These are phyloP conservation scores for Blastobotrys serpentis DNA, from an alignment of 1,139 yeast species.

Conservation along the genomic window DNA sequence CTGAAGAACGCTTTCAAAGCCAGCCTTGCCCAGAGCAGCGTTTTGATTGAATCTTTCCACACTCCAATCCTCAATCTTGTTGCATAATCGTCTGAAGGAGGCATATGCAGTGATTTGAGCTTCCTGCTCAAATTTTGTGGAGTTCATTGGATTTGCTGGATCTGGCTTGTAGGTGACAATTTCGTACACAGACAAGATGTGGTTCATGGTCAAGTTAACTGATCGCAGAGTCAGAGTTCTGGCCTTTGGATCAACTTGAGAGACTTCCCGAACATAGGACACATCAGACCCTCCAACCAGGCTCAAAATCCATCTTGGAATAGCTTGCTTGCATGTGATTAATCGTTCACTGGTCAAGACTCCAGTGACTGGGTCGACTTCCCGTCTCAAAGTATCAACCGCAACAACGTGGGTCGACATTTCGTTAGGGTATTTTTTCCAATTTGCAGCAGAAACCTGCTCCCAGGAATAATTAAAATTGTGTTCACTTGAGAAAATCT, in stretches of 20 bases:
- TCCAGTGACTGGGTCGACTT: slow-evolving; percentile 54
- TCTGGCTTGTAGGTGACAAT: slow-evolving; percentile 79
- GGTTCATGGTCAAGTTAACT: slow-evolving; percentile 81
- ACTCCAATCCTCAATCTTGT: slow-evolving; percentile 88
- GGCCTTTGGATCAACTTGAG: slow-evolving; percentile 70
- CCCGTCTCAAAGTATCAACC: slow-evolving; percentile 81
- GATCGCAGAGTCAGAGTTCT: slow-evolving; percentile 76
- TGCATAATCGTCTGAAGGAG: slow-evolving; percentile 64
- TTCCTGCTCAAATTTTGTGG: slow-evolving; percentile 71
- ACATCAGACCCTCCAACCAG: slow-evolving; percentile 72
- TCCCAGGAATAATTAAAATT: slow-evolving; percentile 85
- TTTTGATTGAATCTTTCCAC: slow-evolving; percentile 85
- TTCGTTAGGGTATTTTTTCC: slow-evolving; percentile 96
- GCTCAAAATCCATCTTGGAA: slow-evolving; percentile 77
- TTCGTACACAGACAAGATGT: slow-evolving; percentile 76
- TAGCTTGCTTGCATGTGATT: slow-evolving; percentile 83
- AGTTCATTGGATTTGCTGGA: slow-evolving; percentile 44
- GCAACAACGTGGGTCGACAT: slow-evolving; percentile 91
- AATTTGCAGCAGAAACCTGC: slow-evolving; percentile 91
- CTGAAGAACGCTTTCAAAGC: slow-evolving; percentile 76
- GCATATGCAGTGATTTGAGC: slow-evolving; percentile 91
- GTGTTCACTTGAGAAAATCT: slow-evolving; percentile 68
- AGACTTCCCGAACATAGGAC: slow-evolving; percentile 85
- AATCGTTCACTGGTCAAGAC: slow-evolving; percentile 78
- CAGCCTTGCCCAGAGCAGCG: slow-evolving; percentile 75